Evolutionary conservation across 495 filamentous ascomycete species (phyloP).

Genomic region (Daldinia concentrica): DNA sequence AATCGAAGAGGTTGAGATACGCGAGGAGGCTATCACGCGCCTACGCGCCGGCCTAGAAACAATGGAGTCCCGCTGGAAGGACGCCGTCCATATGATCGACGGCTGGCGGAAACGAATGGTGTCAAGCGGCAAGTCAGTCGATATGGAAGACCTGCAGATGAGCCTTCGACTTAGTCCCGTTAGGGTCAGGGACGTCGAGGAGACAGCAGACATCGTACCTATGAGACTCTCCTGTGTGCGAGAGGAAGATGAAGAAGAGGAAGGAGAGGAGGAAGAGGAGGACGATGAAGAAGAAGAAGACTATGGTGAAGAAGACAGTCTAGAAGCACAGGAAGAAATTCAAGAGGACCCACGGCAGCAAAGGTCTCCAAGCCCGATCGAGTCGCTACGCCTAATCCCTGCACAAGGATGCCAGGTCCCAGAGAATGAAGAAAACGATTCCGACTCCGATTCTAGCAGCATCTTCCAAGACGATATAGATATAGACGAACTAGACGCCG

Average conservation of each 20-base stretch:
- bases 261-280: constrained; percentile 3
- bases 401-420: constrained; percentile 44
- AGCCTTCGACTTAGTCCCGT: constrained; percentile 74
- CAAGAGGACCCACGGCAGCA: constrained; percentile 22
- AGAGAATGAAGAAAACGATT: constrained; percentile 46
- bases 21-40: constrained; percentile 87
- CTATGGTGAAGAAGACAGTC: background rate
- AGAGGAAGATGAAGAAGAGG: constrained; percentile 50
- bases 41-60: constrained; percentile 87
- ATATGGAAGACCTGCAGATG: constrained; percentile 82
- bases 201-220: constrained; percentile 51
- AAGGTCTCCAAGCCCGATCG: constrained; percentile 37
- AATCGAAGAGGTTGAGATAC: constrained; percentile 88
- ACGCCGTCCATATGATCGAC: constrained; percentile 89
- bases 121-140: constrained; percentile 78
- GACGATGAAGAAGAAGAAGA: constrained; percentile 32
- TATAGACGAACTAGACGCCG: constrained; percentile 58
- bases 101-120: constrained; percentile 88
- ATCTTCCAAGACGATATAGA: constrained; percentile 64
- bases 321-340: background rate
- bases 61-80: constrained; percentile 90
- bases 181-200: constrained; percentile 61
- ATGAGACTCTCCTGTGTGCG: constrained; percentile 52
- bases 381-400: constrained; percentile 49
- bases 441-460: constrained; percentile 58